Evolutionary conservation across 257 asterid genomes (phyloP), one percentile per base, ranked within the genome.

Genomic region (Catharanthus roseus): DNA sequence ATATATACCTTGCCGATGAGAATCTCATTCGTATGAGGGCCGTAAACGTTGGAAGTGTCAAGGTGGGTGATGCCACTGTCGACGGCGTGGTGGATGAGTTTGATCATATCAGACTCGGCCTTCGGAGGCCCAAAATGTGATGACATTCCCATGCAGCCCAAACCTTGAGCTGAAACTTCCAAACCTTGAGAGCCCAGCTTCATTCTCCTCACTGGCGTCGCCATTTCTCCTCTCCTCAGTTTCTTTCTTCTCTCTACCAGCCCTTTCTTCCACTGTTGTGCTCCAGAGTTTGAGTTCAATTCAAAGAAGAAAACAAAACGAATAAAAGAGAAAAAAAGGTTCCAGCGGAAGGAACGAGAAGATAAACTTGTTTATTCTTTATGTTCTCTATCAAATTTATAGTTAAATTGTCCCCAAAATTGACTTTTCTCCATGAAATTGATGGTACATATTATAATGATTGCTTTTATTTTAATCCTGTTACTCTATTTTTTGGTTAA

Each of bases 111-210:
- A n/a, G n/a, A n/a, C n/a, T 1, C 64, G 41, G 29, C 67, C 72
- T 69, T 75, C 28, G 75, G 72, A 51, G 50, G 67, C 68, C 72
- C 79, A 41, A 26, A 57, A 33, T 18, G 21, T 13, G 31, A 29
- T 10, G 75, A 41, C 75, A 71, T 71, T 38, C 68, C 68, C 68
- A 56, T 42, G 62, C 80, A 77, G 0, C 80, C 80, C 10, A 77
- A 65, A 12, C 80, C 80, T 13, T 65, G 76, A 5, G 69, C 73
- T 47, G 77, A 77, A 21, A 77, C 80, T 57, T 77, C 73, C 10
- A 77, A 64, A 34, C 80, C 77, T 39, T 77, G 80, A 1, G 80
- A 77, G 12, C 80, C 77, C 73, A 77, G 63, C 65, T 77, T 77
- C 21, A 71, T 77, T 28, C 63, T 77, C 70, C 55, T 42, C 38